Base-by-base conservation (phyloP, 202 grass and related monocot genomes). In the Zizania palustris region DNA sequence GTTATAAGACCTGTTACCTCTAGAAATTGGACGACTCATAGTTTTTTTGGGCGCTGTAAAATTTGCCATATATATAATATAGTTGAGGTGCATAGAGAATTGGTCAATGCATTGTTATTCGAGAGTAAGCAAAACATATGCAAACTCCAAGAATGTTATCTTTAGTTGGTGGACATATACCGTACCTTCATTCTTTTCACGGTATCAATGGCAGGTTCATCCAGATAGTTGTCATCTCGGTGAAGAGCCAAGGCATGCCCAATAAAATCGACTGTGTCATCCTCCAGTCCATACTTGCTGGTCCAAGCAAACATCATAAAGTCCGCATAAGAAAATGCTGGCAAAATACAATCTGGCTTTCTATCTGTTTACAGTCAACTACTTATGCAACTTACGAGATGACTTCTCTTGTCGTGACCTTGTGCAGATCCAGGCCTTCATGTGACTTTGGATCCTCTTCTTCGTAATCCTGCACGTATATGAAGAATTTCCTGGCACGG, bases 171-270 rank as follows among this genome's bases (percentile, higher is more conserved):
- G 40, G 45, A 45, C 6, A 77, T 15, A 57, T 46, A 28, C 28
- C 18, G 67, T 88, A 99, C 92, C 88, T 96, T 99, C 89, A 96
- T 96, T 67, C 85, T 82, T 78, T 90, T 96, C 77, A 99, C 82
- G 11, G 92, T 99, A 75, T 91, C 82, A 63, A 99, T 76, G 46
- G 96, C 96, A 75, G 96, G 92, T 46, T 92, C 82, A 82, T 87
- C 81, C 6, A 96, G 85, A 75, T 99, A 99, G 80, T 54, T 82
- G 37, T 99, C 96, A 40, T 96, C 90, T 16, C 75, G 84, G 20
- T 99, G 96, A 87, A 96, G 96, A 37, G 96, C 92, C 67, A 99
- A 67, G 28, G 96, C 89, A 82, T 99, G 96, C 15, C 96, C 96
- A 45, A 99, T 99, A 75, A 96, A 99, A 48, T 99, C 96, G 12